Base-by-base conservation (phyloP, 1,284 basidiomycete genomes). In the Neotropicomus parvogracilis region DNA sequence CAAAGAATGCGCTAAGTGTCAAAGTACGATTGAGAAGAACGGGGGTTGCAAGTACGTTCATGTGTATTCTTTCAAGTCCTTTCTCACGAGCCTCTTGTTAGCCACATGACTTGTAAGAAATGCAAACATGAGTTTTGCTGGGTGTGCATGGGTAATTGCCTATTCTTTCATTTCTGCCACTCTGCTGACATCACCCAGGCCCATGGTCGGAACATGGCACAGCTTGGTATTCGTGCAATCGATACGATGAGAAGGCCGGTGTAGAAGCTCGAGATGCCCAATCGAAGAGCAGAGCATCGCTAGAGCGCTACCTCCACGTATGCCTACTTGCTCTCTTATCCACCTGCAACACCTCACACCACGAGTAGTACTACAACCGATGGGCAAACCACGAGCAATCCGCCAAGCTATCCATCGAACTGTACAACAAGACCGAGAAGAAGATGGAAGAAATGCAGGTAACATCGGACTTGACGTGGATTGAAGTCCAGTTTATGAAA, bases 391-490 rank as follows among this genome's bases (percentile, higher is more conserved):
- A 99, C 71, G 95, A 98, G 67, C 95, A 97, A 68, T 97, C 93
- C 12, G 93, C 95, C 41, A 95, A 94, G 70, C 83, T 99, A 34
- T 95, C 97, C 20, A 74, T 91, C 16, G 92, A 98, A 59, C 75
- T 98, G 42, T 95, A 97, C 69, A 78, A 79, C 47, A 91, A 93
- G 71, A 98, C 95, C 3, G 95, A 99, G 79, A 95, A 95, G 81
- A 98, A 98, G 83, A 99, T 99, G 95, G 94, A 98, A 70, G 91
- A 97, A 71, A 95, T 99, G 88, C 95, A 98, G 73, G 80, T 91
- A 54, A 86, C 85, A 8, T 91, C 91, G 2, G 80, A 85, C 47
- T 72, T 99, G 32, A 94, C 93, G 4, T 99, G 95, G 95, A 98
- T 98, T 58, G 95, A 99, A 71, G 95, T 95, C 29, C 95, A 98